Base-by-base conservation (phyloP, 1,284 basidiomycete species). In the Austroboletus olivaceoglutinosus region DNA sequence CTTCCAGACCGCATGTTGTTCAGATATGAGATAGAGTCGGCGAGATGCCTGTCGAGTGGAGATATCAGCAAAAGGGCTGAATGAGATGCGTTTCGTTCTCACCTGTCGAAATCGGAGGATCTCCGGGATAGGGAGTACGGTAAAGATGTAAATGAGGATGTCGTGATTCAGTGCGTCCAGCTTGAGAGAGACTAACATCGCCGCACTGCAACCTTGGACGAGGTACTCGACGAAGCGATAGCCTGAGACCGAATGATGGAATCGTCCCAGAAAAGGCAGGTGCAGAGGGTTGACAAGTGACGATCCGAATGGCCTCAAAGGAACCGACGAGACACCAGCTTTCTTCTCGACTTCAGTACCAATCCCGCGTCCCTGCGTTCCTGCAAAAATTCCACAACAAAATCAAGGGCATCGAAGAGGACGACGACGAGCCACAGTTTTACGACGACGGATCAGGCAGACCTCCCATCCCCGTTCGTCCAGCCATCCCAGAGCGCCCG, bases 391-490 rank as follows among this genome's bases (percentile, higher is more conserved):
- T 87, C 22, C 76, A 85, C 56, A 80, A 81, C 55, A 75, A 73
- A 47, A 70, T 86, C 45, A 75, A 78, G 13, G 85, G 85, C 5
- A 61, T 73, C 25, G 58, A 72, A 31, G 72, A 76, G 23, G 73
- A 76, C 21, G 64, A 61, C 31, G 60, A 61, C 19, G 63, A 65
- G 49, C 63, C 58, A 31, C 70, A 73, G 40, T 73, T 66, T 53
- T 77, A 77, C 52, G 71, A 84, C 54, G 80, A 81, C 48, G 80
- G 78, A 25, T 82, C 79, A 12, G 86, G 86, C 4, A 75, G 88
- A 42, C 83, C 82, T 31, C 85, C 86, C 12, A 89, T 89, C 43
- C 88, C 85, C n/a, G 74, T 76, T 56, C 80, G 86, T 25, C 86
- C 86, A 38, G 69, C 81, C n/a, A 86, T 88, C 22, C 85, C 86